Percentiles rank a stretch among this genome's conserved stretches.
Conservation (phyloP, 2,329 filamentous ascomycete genomes). For the Fusarium verrucosum region DNA sequence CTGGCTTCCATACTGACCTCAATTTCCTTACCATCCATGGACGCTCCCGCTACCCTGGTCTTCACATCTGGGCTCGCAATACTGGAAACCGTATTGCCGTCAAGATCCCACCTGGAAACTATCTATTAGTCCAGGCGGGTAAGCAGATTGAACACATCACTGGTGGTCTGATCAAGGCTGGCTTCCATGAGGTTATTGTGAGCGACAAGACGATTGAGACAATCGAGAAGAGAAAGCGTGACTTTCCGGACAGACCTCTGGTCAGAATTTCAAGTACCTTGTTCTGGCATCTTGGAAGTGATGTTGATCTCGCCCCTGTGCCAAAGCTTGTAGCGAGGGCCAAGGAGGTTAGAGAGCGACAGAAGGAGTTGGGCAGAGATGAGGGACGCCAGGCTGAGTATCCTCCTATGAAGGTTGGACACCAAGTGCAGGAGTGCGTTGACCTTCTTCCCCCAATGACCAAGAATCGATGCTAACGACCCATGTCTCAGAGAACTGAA, state of each 20-base stretch:
- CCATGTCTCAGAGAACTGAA: constrained; percentile 58
- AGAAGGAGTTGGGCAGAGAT: constrained; percentile 60
- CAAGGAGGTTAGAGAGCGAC: constrained; percentile 55
- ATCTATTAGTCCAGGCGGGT: constrained; percentile 69
- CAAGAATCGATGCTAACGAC: constrained; percentile 6
- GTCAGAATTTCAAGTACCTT: constrained; percentile 68
- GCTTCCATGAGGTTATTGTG: constrained; percentile 70
- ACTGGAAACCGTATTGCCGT: constrained; percentile 67
- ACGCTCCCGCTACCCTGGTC: constrained; percentile 68
- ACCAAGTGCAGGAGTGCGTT: constrained; percentile 66
- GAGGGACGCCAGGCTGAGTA: constrained; percentile 63
- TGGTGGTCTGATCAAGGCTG: constrained; percentile 68
- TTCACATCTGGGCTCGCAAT: constrained; percentile 72
- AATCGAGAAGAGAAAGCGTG: constrained; percentile 54
- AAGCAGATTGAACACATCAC: constrained; percentile 71
- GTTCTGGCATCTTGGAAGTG: constrained; percentile 68
- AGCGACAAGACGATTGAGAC: constrained; percentile 61
- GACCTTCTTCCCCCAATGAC: not conserved
- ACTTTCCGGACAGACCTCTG: constrained; percentile 60
- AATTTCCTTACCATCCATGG: constrained; percentile 73
- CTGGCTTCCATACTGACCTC: constrained; percentile 71
- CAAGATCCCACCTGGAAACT: constrained; percentile 65
- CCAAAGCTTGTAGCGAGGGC: constrained; percentile 58
- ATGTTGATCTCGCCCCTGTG: constrained; percentile 64
- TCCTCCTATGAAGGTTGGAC: constrained; percentile 64